These are phyloP conservation scores for Grosmannia huntii DNA, from an alignment of 2,329 filamentous ascomycete genomes.

Conservation along the genomic window DNA sequence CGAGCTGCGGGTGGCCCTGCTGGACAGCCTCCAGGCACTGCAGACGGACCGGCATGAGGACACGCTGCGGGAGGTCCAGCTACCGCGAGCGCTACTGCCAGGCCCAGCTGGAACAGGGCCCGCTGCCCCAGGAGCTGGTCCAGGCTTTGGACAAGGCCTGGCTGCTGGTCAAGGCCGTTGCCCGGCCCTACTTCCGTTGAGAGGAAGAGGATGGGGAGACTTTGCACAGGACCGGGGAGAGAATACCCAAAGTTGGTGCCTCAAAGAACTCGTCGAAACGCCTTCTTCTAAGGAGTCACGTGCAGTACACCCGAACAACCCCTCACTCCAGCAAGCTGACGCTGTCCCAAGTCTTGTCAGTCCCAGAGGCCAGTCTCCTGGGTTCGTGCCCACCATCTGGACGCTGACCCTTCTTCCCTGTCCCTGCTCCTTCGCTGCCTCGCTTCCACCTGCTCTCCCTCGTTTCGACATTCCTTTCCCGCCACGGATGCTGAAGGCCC, in stretches of 20 bases:
- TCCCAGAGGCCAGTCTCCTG: neutral
- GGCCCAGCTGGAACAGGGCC: constrained; percentile 23
- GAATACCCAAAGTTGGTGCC: too few relatives aligned
- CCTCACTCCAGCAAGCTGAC: too few relatives aligned
- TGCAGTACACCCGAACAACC: too few relatives aligned
- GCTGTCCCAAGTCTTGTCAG: neutral
- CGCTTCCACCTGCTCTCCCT: neutral
- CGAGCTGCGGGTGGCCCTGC: constrained; percentile 10
- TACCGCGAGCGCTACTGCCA: constrained; percentile 10
- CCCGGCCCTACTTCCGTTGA: constrained; percentile 9
- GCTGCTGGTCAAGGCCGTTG: constrained; percentile 42
- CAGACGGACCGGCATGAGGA: constrained; percentile 36
- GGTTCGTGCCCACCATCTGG: neutral
- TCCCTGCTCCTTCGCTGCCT: neutral
- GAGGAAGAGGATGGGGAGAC: neutral
- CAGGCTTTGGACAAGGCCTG: constrained; percentile 58
- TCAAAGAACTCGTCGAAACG: too few relatives aligned
- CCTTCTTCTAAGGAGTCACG: too few relatives aligned
- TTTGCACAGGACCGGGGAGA: too few relatives aligned
- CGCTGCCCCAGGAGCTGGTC: constrained; percentile 24
- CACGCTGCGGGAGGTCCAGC: constrained; percentile 29
- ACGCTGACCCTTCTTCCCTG: neutral
- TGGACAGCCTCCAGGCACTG: constrained; percentile 12
- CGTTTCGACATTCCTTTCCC: neutral
- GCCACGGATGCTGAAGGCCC: too few relatives aligned